Conservation (phyloP, 2,329 filamentous ascomycete genomes). For the Aphanoascus verrucosus region DNA sequence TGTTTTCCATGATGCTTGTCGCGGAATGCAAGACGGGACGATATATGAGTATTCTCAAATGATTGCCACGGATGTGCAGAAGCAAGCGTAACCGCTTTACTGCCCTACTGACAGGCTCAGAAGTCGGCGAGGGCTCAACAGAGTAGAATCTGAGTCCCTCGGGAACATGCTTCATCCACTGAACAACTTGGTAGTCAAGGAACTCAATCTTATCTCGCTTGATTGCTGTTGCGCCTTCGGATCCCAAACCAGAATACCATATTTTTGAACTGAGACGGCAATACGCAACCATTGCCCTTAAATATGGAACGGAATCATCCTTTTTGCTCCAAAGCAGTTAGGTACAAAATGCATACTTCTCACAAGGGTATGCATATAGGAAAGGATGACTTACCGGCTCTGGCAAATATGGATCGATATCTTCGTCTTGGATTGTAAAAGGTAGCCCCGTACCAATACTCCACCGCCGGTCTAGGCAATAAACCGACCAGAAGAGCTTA, state of each 20-base stretch:
- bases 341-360: not conserved
- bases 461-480: slow-evolving; percentile 76
- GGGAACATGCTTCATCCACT: slow-evolving; percentile 73
- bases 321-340: slow-evolving; percentile 15
- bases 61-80: slow-evolving; percentile 76
- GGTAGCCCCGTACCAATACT: slow-evolving; percentile 82
- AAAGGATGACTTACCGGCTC: slow-evolving; percentile 52
- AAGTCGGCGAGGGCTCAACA: slow-evolving; percentile 39
- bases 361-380: not conserved
- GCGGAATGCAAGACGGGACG: slow-evolving; percentile 77
- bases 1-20: slow-evolving; percentile 68
- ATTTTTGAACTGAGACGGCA: slow-evolving; percentile 75
- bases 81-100: slow-evolving; percentile 67
- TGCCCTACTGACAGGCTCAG: slow-evolving; percentile 50
- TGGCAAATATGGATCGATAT: slow-evolving; percentile 69
- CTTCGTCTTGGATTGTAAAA: slow-evolving; percentile 72
- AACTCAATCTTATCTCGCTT: slow-evolving; percentile 65
- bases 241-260: slow-evolving; percentile 67
- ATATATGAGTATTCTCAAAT: slow-evolving; percentile 82
- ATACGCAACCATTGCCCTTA: slow-evolving; percentile 76
- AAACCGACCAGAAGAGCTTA: slow-evolving; percentile 75
- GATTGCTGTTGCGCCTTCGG: slow-evolving; percentile 54
- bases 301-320: slow-evolving; percentile 50
- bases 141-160: slow-evolving; percentile 52
- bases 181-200: slow-evolving; percentile 70